phyloP scores from a whole-genome alignment of 805 yeast genomes.

The Blastobotrys muscicola region DNA sequence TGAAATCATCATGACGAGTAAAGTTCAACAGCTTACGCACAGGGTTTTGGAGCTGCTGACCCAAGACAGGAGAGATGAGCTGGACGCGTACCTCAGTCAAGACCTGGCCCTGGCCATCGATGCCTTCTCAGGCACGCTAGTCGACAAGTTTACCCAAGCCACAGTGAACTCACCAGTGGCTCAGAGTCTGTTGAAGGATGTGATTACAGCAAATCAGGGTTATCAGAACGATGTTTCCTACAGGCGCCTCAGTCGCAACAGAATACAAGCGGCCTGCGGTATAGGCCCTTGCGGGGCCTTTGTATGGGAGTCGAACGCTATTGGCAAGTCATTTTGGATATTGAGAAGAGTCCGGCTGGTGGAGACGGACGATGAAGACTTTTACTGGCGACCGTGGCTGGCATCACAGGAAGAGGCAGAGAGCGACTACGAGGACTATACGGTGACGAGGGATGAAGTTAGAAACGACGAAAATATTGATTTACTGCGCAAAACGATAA shows the following conservation, averaged over 20 bases:
- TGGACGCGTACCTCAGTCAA: no score
- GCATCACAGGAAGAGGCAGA: conserved; percentile 13
- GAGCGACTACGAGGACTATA: conserved; percentile 5
- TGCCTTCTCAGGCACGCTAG: conserved; percentile 1
- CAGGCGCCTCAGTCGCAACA: conserved; percentile 10
- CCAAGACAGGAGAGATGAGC: no score
- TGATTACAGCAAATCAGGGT: conserved; percentile 1
- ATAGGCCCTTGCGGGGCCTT: conserved; percentile 10
- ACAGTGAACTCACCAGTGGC: not conserved
- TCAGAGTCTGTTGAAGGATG: not conserved
- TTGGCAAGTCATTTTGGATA: conserved; percentile 10
- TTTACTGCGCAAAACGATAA: conserved; percentile 1
- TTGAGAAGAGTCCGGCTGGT: conserved; percentile 12
- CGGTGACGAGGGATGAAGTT: not conserved
- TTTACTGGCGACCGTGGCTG: conserved; percentile 18
- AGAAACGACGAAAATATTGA: conserved; percentile 1
- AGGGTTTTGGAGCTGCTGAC: no score
- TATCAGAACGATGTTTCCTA: conserved; percentile 1
- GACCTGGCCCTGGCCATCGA: not conserved
- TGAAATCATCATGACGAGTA: no score
- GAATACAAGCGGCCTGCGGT: conserved; percentile 12
- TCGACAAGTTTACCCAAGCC: not conserved
- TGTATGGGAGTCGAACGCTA: conserved; percentile 19
- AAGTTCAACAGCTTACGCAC: no score
- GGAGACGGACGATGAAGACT: conserved; percentile 17